Conservation (phyloP, 257 asterid genomes). For the Prunella vulgaris region DNA sequence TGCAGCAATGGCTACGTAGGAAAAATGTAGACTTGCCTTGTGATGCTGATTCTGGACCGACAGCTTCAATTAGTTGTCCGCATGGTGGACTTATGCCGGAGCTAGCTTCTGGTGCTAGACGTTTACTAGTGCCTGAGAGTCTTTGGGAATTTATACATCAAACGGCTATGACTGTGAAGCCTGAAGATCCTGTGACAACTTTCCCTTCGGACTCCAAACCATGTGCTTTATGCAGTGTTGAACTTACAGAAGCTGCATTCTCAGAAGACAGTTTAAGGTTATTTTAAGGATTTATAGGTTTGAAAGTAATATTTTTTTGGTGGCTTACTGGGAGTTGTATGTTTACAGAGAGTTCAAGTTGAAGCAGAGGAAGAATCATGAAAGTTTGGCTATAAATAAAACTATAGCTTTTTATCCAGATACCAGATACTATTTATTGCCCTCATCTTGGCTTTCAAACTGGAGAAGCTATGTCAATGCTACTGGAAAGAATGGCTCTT, state of each 20-base stretch:
- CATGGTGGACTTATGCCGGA: slow-evolving; percentile 93
- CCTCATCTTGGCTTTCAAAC: slow-evolving; percentile 78
- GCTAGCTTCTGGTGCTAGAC: slow-evolving; percentile 83
- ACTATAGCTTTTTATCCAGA: slow-evolving; percentile 46
- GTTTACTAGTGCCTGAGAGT: slow-evolving; percentile 68
- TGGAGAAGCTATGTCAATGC: slow-evolving; percentile 77
- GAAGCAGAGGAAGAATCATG: slow-evolving; percentile 81
- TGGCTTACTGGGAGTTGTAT: slow-evolving; percentile 33
- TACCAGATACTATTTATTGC: slow-evolving; percentile 65
- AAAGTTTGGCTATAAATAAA: slow-evolving; percentile 66
- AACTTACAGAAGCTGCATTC: slow-evolving; percentile 73
- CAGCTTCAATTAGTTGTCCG: slow-evolving; percentile 85
- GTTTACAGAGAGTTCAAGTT: slow-evolving; percentile 79
- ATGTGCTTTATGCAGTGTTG: slow-evolving; percentile 67
- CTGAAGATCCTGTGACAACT: slow-evolving; percentile 60
- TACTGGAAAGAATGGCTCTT: slow-evolving; percentile 56
- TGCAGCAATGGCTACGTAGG: slow-evolving; percentile 93
- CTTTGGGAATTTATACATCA: slow-evolving; percentile 75
- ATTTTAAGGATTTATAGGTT: slow-evolving; percentile 19
- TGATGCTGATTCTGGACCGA: slow-evolving; percentile 96
- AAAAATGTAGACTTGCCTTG: slow-evolving; percentile 73
- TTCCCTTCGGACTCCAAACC: slow-evolving; percentile 64
- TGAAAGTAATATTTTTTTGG: slow-evolving; percentile 10
- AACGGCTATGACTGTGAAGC: slow-evolving; percentile 73
- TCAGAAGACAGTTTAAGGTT: slow-evolving; percentile 88